A percentile compares a stretch with the other conserved stretches of the same genome.
These are phyloP conservation scores for Aleurites moluccanus DNA, from an alignment of 441 rosid species.

Conservation along the genomic window DNA sequence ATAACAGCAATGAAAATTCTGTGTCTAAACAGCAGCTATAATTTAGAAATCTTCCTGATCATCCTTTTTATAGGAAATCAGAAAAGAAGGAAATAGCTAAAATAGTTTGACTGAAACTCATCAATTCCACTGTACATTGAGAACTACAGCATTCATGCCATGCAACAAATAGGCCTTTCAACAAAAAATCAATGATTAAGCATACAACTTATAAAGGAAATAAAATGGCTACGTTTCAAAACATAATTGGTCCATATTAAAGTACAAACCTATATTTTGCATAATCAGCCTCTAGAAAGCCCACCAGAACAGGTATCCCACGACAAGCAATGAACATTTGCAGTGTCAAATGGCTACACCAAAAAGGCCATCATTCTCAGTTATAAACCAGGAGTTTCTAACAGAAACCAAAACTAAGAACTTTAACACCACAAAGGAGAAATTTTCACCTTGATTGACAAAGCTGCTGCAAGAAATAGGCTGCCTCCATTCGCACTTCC, in stretches of 20 bases:
- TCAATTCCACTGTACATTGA: neutral
- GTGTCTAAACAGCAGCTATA: neutral
- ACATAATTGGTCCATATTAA: slow-evolving; percentile 2
- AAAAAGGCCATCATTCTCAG: slow-evolving; percentile 31
- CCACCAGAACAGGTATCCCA: slow-evolving; percentile 94
- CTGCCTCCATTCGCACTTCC: slow-evolving; percentile 96
- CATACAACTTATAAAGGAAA: neutral
- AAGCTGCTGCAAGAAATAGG: slow-evolving; percentile 91
- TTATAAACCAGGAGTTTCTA: slow-evolving; percentile 23
- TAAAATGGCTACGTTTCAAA: neutral
- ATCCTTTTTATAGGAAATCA: no score
- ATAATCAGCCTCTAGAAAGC: slow-evolving; percentile 95
- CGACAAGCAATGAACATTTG: slow-evolving; percentile 98
- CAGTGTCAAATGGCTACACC: slow-evolving; percentile 80
- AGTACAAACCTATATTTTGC: slow-evolving; percentile 78
- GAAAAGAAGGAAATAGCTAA: neutral
- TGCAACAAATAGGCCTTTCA: neutral
- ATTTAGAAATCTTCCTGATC: no score
- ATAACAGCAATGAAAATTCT: neutral
- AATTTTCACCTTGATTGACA: slow-evolving; percentile 85
- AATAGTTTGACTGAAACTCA: neutral
- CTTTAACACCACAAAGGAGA: slow-evolving; percentile 18
- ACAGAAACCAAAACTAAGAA: slow-evolving; percentile 14
- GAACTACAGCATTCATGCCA: neutral
- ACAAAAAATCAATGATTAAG: neutral